A percentile compares a stretch with the other conserved stretches of the same genome.
Evolutionary conservation across 1,139 yeast genomes (phyloP).

Genomic region (Hemisphaericaspora lyxosophila): DNA sequence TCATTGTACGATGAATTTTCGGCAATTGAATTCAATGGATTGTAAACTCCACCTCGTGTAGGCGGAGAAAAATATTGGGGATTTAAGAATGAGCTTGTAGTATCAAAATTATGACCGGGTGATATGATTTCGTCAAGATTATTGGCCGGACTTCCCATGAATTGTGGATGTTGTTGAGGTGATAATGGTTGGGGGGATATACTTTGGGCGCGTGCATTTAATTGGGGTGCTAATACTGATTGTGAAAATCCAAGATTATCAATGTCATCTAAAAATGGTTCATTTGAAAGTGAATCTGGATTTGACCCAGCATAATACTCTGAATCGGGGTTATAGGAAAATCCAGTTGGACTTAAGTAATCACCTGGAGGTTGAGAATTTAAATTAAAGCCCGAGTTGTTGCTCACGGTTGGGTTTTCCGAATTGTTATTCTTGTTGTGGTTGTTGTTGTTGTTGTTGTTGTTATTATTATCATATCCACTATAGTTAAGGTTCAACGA

Average conservation of each 20-base stretch:
- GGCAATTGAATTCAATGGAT: conserved; percentile 33
- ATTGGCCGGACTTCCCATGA: conserved; percentile 18
- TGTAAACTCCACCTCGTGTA: conserved; percentile 22
- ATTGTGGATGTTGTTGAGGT: conserved; percentile 13
- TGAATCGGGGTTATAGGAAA: conserved; percentile 8
- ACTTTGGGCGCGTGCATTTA: conserved; percentile 4
- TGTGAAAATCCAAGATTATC: conserved; percentile 21
- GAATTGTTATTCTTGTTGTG: conserved; percentile 1
- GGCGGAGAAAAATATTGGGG: conserved; percentile 48
- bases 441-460: conserved; percentile 2
- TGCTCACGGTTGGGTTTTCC: conserved; percentile 4
- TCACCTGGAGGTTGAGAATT: conserved; percentile 12
- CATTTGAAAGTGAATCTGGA: conserved; percentile 26
- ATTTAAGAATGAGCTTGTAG: conserved; percentile 27
- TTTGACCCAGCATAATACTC: conserved; percentile 11
- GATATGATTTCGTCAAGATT: conserved; percentile 38
- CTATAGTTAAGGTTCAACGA: conserved; percentile 16
- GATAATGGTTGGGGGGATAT: conserved; percentile 6
- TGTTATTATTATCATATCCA: conserved; percentile 7
- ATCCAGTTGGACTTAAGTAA: conserved; percentile 15
- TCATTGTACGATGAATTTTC: conserved; percentile 19
- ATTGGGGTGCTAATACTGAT: conserved; percentile 15
- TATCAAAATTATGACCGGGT: conserved; percentile 24
- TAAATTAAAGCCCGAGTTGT: conserved; percentile 12
- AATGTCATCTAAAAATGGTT: conserved; percentile 38